Evolutionary conservation across 2,329 filamentous ascomycete species (phyloP).

Genomic region (Calonectria pteridis): DNA sequence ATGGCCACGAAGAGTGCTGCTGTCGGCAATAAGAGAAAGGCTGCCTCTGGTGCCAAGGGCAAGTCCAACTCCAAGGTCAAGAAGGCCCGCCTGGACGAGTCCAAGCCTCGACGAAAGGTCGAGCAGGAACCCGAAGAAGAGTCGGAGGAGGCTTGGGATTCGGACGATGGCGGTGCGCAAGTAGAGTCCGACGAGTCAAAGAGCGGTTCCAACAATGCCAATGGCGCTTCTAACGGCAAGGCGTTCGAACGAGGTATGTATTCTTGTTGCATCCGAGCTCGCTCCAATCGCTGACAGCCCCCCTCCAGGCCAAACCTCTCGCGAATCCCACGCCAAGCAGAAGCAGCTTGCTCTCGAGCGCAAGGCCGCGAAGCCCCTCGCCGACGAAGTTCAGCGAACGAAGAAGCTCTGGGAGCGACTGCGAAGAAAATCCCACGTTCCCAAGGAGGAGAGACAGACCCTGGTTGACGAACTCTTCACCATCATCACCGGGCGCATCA

Average conservation of each 20-base stretch:
- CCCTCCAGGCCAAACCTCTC: conserved; percentile 71
- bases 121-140: conserved; percentile 58
- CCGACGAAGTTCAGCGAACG: conserved; percentile 86
- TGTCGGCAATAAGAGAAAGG: conserved; percentile 70
- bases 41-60: conserved; percentile 58
- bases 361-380: conserved; percentile 92
- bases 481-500: conserved; percentile 91
- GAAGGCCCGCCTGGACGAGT: conserved; percentile 62
- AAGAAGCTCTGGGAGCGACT: conserved; percentile 98
- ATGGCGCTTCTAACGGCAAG: conserved; percentile 51
- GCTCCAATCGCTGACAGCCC: conserved; percentile 22
- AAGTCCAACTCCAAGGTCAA: conserved; percentile 59
- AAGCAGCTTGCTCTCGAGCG: conserved; percentile 89
- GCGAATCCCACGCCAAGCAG: conserved; percentile 93
- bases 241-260: conserved; percentile 57
- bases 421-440: conserved; percentile 92
- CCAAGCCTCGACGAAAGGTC: conserved; percentile 50
- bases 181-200: conserved; percentile 57
- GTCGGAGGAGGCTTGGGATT: conserved; percentile 61
- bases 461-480: conserved; percentile 90
- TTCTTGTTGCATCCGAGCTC: not conserved
- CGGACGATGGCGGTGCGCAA: conserved; percentile 66
- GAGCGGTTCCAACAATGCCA: conserved; percentile 48
- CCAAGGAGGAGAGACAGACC: conserved; percentile 86
- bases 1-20: conserved; percentile 65